These are phyloP conservation scores for Candida labiduridarum DNA, from an alignment of 1,139 yeast species.

Conservation along the genomic window DNA sequence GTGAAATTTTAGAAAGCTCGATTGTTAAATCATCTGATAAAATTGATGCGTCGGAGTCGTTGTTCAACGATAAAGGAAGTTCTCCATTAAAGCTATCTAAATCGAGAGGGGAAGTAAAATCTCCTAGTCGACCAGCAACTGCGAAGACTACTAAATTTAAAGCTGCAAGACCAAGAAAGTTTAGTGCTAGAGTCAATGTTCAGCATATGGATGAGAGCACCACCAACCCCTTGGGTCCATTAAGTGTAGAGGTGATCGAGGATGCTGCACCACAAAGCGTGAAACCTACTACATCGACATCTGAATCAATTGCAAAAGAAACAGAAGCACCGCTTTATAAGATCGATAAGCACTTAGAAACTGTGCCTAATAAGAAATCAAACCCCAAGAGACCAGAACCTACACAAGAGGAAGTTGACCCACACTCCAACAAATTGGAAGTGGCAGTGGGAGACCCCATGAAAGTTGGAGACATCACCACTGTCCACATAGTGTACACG, in stretches of 20 bases:
- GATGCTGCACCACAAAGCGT: neutral
- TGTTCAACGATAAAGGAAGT: constrained; percentile 36
- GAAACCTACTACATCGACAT: constrained; percentile 19
- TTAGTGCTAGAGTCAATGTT: constrained; percentile 31
- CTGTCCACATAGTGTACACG: constrained; percentile 86
- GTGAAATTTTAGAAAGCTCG: constrained; percentile 24
- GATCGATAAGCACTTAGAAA: constrained; percentile 18
- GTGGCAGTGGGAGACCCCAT: constrained; percentile 88
- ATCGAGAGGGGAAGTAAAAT: constrained; percentile 17
- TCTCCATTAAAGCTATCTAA: constrained; percentile 35
- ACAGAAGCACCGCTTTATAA: constrained; percentile 57
- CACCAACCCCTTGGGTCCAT: constrained; percentile 42
- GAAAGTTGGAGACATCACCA: constrained; percentile 87
- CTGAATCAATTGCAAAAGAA: constrained; percentile 33
- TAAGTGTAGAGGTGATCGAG: constrained; percentile 26
- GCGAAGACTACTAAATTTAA: constrained; percentile 33
- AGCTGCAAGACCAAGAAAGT: constrained; percentile 49
- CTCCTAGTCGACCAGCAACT: constrained; percentile 34
- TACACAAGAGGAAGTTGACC: neutral
- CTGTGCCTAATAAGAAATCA: neutral
- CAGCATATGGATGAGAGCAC: constrained; percentile 28
- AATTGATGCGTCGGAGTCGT: constrained; percentile 25
- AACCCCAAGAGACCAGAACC: constrained; percentile 5
- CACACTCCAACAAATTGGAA: constrained; percentile 40
- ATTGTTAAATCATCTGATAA: constrained; percentile 24